Evolutionary conservation across 148 eudicot genomes (phyloP).

Genomic region (Vaccinium corymbosum): DNA sequence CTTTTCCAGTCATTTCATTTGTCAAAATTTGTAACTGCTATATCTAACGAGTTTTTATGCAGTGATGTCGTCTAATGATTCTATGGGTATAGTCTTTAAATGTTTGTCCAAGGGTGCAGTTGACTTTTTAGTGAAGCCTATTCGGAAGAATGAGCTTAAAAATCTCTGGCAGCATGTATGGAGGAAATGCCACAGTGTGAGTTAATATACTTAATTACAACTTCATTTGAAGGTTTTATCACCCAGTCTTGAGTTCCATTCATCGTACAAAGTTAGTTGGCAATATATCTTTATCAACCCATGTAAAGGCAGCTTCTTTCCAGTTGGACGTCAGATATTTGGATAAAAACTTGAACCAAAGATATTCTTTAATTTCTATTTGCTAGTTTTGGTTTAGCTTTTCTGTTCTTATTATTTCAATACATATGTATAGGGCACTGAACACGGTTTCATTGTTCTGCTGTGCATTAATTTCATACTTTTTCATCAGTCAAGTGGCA

Average conservation of each 20-base stretch:
- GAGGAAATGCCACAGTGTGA: constrained; percentile 82
- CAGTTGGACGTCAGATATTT: background rate
- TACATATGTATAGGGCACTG: background rate
- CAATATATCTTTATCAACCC: background rate
- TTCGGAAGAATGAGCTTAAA: constrained; percentile 78
- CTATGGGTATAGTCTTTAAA: constrained; percentile 75
- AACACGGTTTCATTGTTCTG: constrained; percentile 6
- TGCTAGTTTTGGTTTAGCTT: constrained; percentile 8
- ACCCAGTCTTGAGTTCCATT: background rate
- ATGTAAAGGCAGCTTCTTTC: background rate
- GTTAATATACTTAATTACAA: constrained; percentile 20
- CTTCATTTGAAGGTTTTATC: constrained; percentile 4
- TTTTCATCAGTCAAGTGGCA: constrained; percentile 48
- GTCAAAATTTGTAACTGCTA: constrained; percentile 32
- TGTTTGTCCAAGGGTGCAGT: constrained; percentile 82
- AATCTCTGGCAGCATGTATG: constrained; percentile 92
- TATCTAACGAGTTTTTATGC: constrained; percentile 42
- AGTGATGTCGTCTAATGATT: constrained; percentile 88
- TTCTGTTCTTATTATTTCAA: background rate
- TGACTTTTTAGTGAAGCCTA: constrained; percentile 82
- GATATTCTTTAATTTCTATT: background rate
- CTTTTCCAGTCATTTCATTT: constrained; percentile 6
- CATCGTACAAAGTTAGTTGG: background rate
- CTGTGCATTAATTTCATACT: constrained; percentile 17
- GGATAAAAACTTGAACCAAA: background rate